A percentile compares a stretch with the other conserved stretches of the same genome.
These are phyloP conservation scores for Yamadazyma epiphylla DNA, from an alignment of 1,139 yeast genomes.

Conservation along the genomic window DNA sequence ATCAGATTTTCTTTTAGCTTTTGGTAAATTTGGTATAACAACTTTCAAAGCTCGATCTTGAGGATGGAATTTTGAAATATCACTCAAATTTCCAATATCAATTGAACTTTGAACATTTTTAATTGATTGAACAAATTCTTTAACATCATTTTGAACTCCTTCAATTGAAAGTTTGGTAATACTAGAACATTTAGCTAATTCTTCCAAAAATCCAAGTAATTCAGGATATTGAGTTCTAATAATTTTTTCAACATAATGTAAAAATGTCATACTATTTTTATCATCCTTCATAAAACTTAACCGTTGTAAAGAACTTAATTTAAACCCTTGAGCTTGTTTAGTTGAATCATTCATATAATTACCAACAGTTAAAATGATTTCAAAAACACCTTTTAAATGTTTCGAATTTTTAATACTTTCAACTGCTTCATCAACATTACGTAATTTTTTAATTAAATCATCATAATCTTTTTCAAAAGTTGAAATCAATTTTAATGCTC, in stretches of 20 bases:
- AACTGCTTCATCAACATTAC: slow-evolving; percentile 62
- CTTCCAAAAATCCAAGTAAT: slow-evolving; percentile 54
- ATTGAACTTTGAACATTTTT: slow-evolving; percentile 69
- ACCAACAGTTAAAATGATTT: slow-evolving; percentile 77
- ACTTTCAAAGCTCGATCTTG: slow-evolving; percentile 60
- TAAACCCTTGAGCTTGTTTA: slow-evolving; percentile 79
- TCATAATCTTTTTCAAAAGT: slow-evolving; percentile 67
- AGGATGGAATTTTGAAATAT: slow-evolving; percentile 72
- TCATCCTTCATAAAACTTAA: slow-evolving; percentile 75
- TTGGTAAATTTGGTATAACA: slow-evolving; percentile 62
- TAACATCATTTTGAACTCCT: slow-evolving; percentile 60
- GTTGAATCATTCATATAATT: slow-evolving; percentile 79
- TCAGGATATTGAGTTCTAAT: slow-evolving; percentile 68
- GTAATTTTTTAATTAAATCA: slow-evolving; percentile 58
- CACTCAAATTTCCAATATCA: slow-evolving; percentile 74
- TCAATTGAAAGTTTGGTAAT: slow-evolving; percentile 69
- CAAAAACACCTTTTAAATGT: slow-evolving; percentile 62
- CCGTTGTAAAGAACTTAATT: slow-evolving; percentile 68
- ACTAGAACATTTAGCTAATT: slow-evolving; percentile 52
- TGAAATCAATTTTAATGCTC: slow-evolving; percentile 61
- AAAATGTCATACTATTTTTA: slow-evolving; percentile 71
- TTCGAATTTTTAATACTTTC: slow-evolving; percentile 56
- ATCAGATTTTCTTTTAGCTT: slow-evolving; percentile 65
- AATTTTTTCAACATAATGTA: slow-evolving; percentile 76
- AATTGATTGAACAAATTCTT: slow-evolving; percentile 51